Percentiles rank a stretch among this genome's conserved stretches.
Conservation (phyloP, 495 filamentous ascomycete species). For the Hypoxylon fragiforme region DNA sequence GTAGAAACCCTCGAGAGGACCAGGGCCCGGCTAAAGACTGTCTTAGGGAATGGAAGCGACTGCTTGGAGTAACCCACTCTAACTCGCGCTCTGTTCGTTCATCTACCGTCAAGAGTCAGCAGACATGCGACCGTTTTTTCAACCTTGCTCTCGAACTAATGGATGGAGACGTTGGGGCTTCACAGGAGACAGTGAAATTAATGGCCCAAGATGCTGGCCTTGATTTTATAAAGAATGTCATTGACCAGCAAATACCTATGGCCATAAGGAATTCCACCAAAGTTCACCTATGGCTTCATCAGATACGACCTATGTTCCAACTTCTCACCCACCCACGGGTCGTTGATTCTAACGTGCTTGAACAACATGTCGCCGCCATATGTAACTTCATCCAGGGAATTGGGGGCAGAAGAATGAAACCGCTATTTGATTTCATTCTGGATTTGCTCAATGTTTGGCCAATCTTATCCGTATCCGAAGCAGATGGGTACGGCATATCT, state of each 20-base stretch:
- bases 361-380: constrained; percentile 37
- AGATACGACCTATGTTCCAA: constrained; percentile 35
- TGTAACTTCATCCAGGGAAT: constrained; percentile 41
- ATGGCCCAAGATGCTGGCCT: constrained; percentile 43
- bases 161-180: constrained; percentile 38
- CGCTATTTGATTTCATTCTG: constrained; percentile 33
- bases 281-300: constrained; percentile 27
- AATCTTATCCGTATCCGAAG: constrained; percentile 1
- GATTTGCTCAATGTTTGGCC: constrained; percentile 13
- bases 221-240: constrained; percentile 37
- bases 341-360: constrained; percentile 39
- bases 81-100: constrained; percentile 6
- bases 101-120: background rate
- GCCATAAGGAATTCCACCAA: background rate
- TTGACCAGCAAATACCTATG: constrained; percentile 34
- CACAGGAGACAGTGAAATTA: constrained; percentile 40
- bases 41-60: constrained; percentile 36
- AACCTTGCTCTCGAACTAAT: constrained; percentile 38
- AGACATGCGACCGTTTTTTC: constrained; percentile 36
- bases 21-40: constrained; percentile 15
- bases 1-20: background rate
- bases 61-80: constrained; percentile 23
- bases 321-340: constrained; percentile 39
- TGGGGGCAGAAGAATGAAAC: constrained; percentile 34
- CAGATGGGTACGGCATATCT: constrained; percentile 11